Evolutionary conservation across 2,329 filamentous ascomycete species (phyloP).

Genomic region (Graphilbum fragrans): DNA sequence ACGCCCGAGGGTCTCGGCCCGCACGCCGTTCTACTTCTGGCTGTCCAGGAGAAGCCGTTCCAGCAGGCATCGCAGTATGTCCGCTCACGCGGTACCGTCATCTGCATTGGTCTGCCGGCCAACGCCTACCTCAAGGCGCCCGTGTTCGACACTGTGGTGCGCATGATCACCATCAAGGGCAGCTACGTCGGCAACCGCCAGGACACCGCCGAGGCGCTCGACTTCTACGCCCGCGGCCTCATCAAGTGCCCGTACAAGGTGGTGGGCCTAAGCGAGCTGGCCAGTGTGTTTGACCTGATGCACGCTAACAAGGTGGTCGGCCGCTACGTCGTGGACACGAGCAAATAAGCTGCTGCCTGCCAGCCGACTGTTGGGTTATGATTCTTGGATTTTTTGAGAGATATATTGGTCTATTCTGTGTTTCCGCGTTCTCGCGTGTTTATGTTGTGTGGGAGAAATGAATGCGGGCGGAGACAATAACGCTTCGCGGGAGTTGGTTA

Average conservation of each 20-base stretch:
- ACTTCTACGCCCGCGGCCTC: slow-evolving; percentile 74
- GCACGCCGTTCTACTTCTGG: slow-evolving; percentile 76
- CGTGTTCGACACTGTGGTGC: slow-evolving; percentile 78
- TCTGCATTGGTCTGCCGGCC: slow-evolving; percentile 82
- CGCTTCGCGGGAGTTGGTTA: too few species aligned
- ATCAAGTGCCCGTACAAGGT: slow-evolving; percentile 84
- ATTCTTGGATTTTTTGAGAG: too few species aligned
- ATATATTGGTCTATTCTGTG: too few species aligned
- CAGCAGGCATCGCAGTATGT: slow-evolving; percentile 88
- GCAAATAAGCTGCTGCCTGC: slow-evolving; percentile 18
- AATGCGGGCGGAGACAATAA: too few species aligned
- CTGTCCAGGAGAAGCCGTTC: slow-evolving; percentile 84
- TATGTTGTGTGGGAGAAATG: too few species aligned
- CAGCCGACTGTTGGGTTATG: too few species aligned
- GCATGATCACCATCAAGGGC: slow-evolving; percentile 87
- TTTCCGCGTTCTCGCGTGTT: too few species aligned
- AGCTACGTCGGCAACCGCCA: slow-evolving; percentile 88
- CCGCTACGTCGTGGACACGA: slow-evolving; percentile 67
- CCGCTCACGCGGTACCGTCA: slow-evolving; percentile 66
- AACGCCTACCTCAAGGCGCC: slow-evolving; percentile 69
- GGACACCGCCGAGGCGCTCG: slow-evolving; percentile 78
- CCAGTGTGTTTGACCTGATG: slow-evolving; percentile 70
- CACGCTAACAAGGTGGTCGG: slow-evolving; percentile 59
- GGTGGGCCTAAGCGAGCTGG: slow-evolving; percentile 67
- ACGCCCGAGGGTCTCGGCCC: slow-evolving; percentile 74